These are phyloP conservation scores for Wallacemonas collosoma DNA, from an alignment of 208 protist species.

Conservation along the genomic window DNA sequence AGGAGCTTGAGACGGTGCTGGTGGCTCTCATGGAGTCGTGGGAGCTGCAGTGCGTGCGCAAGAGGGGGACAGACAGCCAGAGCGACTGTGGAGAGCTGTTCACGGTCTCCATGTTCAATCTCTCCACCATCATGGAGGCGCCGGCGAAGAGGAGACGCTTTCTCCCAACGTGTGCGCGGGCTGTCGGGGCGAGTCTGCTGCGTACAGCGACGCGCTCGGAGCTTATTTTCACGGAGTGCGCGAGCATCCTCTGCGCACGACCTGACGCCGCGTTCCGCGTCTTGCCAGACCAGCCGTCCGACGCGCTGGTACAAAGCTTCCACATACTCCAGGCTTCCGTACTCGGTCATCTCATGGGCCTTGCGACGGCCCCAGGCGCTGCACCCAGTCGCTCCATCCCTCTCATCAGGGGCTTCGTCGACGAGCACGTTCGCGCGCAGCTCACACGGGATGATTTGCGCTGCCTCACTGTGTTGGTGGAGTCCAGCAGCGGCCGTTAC, in stretches of 20 bases:
- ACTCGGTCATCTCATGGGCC: conserved; percentile 40
- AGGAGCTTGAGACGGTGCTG: conserved; percentile 68
- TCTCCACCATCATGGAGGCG: conserved; percentile 33
- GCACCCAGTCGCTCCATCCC: conserved; percentile 17
- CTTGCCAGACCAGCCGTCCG: conserved; percentile 25
- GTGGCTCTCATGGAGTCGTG: conserved; percentile 69
- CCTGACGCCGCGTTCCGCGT: conserved; percentile 34
- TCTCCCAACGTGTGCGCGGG: conserved; percentile 20
- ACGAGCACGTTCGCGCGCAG: conserved; percentile 7
- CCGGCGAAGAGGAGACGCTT: conserved; percentile 47
- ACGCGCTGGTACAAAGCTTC: conserved; percentile 31
- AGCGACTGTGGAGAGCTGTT: conserved; percentile 72
- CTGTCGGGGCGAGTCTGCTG: conserved; percentile 45
- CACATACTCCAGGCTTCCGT: conserved; percentile 37
- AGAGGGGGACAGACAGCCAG: conserved; percentile 31
- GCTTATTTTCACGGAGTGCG: conserved; percentile 45
- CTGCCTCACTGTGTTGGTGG: conserved; percentile 13
- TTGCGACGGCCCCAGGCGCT: not conserved
- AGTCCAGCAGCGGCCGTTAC: conserved; percentile 7
- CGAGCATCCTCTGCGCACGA: conserved; percentile 40
- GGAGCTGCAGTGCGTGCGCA: conserved; percentile 85
- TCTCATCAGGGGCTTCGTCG: conserved; percentile 17
- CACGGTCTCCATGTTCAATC: conserved; percentile 56
- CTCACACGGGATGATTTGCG: conserved; percentile 9
- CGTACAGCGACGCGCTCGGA: conserved; percentile 49